Conservation (phyloP, 441 rosid species). For the Adansonia madagascariensis region DNA sequence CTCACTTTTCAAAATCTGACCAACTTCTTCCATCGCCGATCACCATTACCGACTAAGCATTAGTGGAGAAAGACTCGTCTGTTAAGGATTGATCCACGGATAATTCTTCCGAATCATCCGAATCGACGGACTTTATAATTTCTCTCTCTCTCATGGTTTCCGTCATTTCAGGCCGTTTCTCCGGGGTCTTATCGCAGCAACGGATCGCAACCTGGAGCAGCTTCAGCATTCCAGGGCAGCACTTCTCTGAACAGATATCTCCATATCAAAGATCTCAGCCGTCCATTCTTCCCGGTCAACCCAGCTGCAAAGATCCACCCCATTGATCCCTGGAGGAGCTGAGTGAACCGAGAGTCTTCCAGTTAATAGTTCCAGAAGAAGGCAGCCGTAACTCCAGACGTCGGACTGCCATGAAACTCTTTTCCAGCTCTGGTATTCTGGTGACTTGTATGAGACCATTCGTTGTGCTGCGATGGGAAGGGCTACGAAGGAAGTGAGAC, state of each 20-base stretch:
- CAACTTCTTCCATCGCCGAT: no score
- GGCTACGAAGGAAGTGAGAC: conserved; percentile 47
- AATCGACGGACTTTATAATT: conserved; percentile 31
- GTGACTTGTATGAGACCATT: conserved; percentile 51
- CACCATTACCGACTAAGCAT: no score
- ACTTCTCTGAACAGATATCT: conserved; percentile 48
- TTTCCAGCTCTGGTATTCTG: conserved; percentile 44
- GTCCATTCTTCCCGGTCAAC: conserved; percentile 73
- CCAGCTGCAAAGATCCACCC: conserved; percentile 60
- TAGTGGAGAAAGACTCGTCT: conserved; percentile 43
- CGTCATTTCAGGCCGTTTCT: conserved; percentile 57
- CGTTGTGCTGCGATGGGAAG: conserved; percentile 44
- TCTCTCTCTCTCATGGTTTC: conserved; percentile 55
- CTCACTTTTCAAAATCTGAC: no score
- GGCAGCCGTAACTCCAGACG: conserved; percentile 59
- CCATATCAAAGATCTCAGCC: conserved; percentile 60
- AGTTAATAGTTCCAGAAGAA: conserved; percentile 55
- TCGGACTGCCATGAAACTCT: conserved; percentile 50
- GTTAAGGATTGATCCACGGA: conserved; percentile 50
- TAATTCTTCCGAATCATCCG: conserved; percentile 41
- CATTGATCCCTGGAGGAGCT: conserved; percentile 54
- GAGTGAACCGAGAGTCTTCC: conserved; percentile 41
- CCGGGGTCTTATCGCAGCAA: conserved; percentile 54
- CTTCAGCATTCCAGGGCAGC: conserved; percentile 50
- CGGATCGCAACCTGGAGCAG: conserved; percentile 52